Evolutionary conservation across 2,329 filamentous ascomycete genomes (phyloP).

Genomic region (Fusarium papillatum): DNA sequence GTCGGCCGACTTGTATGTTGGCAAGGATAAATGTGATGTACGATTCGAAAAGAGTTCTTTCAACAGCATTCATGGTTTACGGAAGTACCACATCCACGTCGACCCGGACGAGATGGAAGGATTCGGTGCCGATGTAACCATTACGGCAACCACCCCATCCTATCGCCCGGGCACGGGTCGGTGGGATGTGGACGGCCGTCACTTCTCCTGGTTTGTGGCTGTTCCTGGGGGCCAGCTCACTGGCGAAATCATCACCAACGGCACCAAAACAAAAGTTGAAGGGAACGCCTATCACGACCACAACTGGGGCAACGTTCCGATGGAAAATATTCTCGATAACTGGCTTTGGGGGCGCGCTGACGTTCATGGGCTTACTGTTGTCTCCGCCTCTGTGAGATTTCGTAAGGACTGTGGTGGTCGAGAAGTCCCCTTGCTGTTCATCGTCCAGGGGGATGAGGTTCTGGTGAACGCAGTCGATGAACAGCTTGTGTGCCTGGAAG

Average conservation of each 20-base stretch:
- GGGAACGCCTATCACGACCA: not conserved
- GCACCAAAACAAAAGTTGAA: not conserved
- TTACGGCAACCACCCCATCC: not conserved
- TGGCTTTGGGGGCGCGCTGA: not conserved
- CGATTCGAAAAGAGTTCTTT: not conserved
- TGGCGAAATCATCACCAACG: not conserved
- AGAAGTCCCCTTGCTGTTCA: not conserved
- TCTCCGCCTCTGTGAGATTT: not conserved
- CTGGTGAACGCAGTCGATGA: not conserved
- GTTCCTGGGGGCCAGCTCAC: not conserved
- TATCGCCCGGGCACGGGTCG: not conserved
- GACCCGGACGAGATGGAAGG: not conserved
- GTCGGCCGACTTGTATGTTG: not conserved
- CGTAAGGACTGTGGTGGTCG: not conserved
- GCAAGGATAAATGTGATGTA: not conserved
- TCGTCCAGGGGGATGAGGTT: not conserved
- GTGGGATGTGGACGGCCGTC: not conserved
- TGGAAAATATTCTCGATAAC: not conserved
- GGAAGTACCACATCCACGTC: not conserved
- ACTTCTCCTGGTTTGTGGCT: not conserved
- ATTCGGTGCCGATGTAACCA: not conserved
- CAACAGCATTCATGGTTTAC: not conserved
- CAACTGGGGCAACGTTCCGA: not conserved
- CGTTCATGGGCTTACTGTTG: not conserved
- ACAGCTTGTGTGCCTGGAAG: not conserved